phyloP scores from a whole-genome alignment of 2,329 filamentous ascomycete species.

The Sporothrix protearum region DNA sequence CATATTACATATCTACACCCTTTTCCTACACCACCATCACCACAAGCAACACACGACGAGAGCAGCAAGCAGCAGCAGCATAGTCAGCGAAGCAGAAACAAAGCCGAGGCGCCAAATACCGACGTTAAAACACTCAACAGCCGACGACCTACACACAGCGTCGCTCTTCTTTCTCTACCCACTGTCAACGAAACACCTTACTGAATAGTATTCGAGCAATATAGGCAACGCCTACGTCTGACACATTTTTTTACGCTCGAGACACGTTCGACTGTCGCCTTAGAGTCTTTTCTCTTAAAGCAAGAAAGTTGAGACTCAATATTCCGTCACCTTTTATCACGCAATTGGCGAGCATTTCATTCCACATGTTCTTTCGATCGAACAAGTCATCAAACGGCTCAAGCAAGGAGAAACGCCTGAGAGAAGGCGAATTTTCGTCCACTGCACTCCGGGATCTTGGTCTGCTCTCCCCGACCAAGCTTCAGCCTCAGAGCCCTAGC shows the following conservation, averaged over 20 bases:
- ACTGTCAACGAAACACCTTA: neutral
- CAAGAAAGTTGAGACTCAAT: neutral
- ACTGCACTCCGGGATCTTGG: constrained; percentile 40
- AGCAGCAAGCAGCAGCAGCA: constrained; percentile 12
- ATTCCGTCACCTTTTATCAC: neutral
- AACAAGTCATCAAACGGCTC: constrained; percentile 38
- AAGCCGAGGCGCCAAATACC: neutral
- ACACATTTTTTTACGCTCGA: neutral
- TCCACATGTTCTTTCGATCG: constrained; percentile 48
- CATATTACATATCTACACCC: neutral
- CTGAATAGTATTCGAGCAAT: neutral
- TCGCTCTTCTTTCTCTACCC: neutral
- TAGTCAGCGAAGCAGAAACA: neutral
- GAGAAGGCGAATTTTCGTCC: constrained; percentile 36
- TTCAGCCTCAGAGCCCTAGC: constrained; percentile 7
- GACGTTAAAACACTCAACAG: neutral
- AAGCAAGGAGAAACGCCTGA: constrained; percentile 40
- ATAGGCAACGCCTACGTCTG: neutral
- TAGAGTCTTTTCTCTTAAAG: neutral
- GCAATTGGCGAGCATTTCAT: constrained; percentile 16
- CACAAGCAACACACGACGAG: neutral
- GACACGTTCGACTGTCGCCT: too few species aligned
- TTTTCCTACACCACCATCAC: constrained; percentile 6
- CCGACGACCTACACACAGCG: neutral
- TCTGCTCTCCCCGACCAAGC: constrained; percentile 31